Evolutionary conservation across 2,329 filamentous ascomycete genomes (phyloP), one percentile per base, ranked within the genome.

Genomic region (Xylariales sp.): DNA sequence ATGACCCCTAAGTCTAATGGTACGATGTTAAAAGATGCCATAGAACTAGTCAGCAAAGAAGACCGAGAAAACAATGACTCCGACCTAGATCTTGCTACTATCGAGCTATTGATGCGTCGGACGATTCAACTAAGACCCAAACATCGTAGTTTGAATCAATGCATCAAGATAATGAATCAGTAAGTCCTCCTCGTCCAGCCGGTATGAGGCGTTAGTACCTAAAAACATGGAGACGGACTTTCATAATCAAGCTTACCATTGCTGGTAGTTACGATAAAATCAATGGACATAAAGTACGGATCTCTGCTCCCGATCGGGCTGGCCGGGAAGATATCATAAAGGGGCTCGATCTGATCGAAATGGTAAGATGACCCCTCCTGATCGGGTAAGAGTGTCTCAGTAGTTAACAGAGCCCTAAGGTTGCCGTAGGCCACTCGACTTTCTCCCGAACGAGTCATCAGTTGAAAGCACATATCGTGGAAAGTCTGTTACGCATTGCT

Each of bases 41-140:
- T 46, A 6, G 41, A 57, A 14, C 16, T 57, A 32, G 54, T 57
- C 5, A 34, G 41, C 7, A 57, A 8, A 5, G 54, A 57, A 34
- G 54, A 57, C 9, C 54, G 54, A 46, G 54, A 57, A 18, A 57
- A 48, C 7, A 12, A 46, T 3, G 41, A 57, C 23, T 57, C 41
- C 23, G 41, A 57, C 41, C 16, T 57, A 32, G 54, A 57, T 46
- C 39, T 57, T 18, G 39, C 41, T 18, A 46, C 16, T 45, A 45
- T 57, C 9, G 14, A 46, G 7, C 34, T 46, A 32, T 46, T 57
- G 16, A 46, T 57, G 54, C 41, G 28, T 6, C 54, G n/a, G 41
- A 46, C 54, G 3, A 46, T 57, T 8, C 39, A 14, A 57, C 6
- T 57, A 14, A 34, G 16, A 18, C 41, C 54, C 5, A 57, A 57